Evolutionary conservation across 2,329 filamentous ascomycete genomes (phyloP).

Genomic region (Colletotrichum trifolii): DNA sequence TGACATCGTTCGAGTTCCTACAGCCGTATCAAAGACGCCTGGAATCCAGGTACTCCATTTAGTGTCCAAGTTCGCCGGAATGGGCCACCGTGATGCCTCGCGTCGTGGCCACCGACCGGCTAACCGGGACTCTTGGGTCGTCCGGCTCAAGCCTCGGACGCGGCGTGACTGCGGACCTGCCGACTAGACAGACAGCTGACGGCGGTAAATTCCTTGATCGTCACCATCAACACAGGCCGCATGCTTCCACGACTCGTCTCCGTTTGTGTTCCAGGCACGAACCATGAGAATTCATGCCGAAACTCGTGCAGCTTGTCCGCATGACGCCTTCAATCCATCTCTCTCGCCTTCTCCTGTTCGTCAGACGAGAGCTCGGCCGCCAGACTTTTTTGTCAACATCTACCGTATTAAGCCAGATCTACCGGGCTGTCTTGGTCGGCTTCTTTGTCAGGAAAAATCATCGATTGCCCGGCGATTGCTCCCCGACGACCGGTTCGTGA

Average conservation of each 20-base stretch:
- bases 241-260: background rate
- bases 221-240: background rate
- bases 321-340: background rate
- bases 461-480: background rate
- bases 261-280: no score
- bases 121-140: background rate
- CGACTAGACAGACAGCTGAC: constrained; percentile 4
- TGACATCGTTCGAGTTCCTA: no score
- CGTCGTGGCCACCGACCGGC: constrained; percentile 1
- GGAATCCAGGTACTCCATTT: background rate
- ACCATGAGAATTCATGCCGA: no score
- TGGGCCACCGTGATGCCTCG: constrained; percentile 5
- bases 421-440: background rate
- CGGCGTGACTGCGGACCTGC: background rate
- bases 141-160: background rate
- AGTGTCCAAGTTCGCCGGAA: background rate
- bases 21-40: background rate
- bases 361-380: background rate
- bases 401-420: constrained; percentile 8
- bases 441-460: constrained; percentile 29
- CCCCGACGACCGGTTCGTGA: constrained; percentile 1
- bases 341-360: background rate
- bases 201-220: background rate
- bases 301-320: no score
- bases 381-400: background rate